A percentile compares a stretch with the other conserved stretches of the same genome.
phyloP scores from a whole-genome alignment of 495 filamentous ascomycete genomes.

The Chaetomium tenue region DNA sequence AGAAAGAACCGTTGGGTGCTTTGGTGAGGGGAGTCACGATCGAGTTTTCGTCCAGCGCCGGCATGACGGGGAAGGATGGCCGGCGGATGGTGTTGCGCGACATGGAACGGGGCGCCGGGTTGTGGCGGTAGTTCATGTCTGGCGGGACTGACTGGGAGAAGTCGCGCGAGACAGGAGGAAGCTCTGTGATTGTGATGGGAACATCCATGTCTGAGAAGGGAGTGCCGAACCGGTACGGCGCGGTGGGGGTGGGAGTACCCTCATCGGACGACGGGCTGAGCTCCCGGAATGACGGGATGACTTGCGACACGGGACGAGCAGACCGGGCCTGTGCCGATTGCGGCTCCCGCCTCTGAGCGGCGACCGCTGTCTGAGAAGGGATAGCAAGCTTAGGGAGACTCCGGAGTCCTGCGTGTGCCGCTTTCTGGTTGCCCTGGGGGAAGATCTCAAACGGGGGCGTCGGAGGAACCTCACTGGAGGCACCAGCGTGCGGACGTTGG shows the following conservation, averaged over 20 bases:
- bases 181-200: constrained; percentile 71
- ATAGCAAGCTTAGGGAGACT: constrained; percentile 60
- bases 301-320: constrained; percentile 33
- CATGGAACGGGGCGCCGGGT: constrained; percentile 46
- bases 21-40: constrained; percentile 35
- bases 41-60: constrained; percentile 54
- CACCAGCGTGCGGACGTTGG: constrained; percentile 58
- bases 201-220: constrained; percentile 88
- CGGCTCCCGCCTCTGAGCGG: constrained; percentile 23
- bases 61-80: constrained; percentile 57
- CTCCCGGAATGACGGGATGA: constrained; percentile 53
- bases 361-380: constrained; percentile 33
- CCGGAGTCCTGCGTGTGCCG: constrained; percentile 51
- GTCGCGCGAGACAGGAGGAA: constrained; percentile 68
- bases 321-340: constrained; percentile 31
- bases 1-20: constrained; percentile 34
- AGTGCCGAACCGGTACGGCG: constrained; percentile 69
- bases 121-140: constrained; percentile 72
- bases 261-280: constrained; percentile 51
- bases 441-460: constrained; percentile 56
- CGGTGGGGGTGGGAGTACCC: constrained; percentile 50
- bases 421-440: constrained; percentile 24
- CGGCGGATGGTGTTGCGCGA: constrained; percentile 57
- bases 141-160: constrained; percentile 87
- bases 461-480: constrained; percentile 54